Evolutionary conservation across 2,329 filamentous ascomycete genomes (phyloP), one percentile per base, ranked within the genome.

Genomic region (Xylaria digitata): DNA sequence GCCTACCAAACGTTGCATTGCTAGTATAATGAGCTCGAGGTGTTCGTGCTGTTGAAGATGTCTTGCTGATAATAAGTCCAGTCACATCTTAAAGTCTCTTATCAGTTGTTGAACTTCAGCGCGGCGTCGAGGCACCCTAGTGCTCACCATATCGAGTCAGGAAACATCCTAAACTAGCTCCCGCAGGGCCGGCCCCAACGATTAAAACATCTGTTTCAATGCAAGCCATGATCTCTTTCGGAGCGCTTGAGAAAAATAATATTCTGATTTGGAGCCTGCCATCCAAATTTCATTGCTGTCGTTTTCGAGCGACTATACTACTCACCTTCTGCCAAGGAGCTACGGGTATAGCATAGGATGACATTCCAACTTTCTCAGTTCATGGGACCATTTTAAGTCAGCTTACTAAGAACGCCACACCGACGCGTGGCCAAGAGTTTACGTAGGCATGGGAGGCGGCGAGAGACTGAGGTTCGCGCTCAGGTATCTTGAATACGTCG

Each of bases 181-280:
- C 66, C 11, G 66, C 66, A 43, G 66, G 66, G 21, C 66, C 66
- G 30, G 66, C 66, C 26, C 66, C 63, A n/a, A 69, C 66, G 2
- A 69, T 69, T 13, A 69, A 56, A 34, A 66, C 46, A 26, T 69
- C 66, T 3, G 63, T 69, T 30, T 66, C 52, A 23, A 68, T 66
- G n/a, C 42, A 43, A 45, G 63, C n/a, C 66, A 68, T 68, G 43
- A 19, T 61, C 15, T 15, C 2, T 37, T 45, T n/a, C 26, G 1
- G 37, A 17, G 19, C 30, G 8, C n/a, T 42, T 40, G 5, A 13
- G 15, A n/a, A 21, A 5, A 45, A 15, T 7, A 7, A 50, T 45
- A 30, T 6, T 49, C n/a, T 46, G 13, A n/a, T 50, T 15, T 26
- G 3, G 34, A 30, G 17, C 17, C 19, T 23, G 21, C 19, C 9